Base-by-base conservation (phyloP, 495 filamentous ascomycete species). In the Oleoguttula mirabilis region DNA sequence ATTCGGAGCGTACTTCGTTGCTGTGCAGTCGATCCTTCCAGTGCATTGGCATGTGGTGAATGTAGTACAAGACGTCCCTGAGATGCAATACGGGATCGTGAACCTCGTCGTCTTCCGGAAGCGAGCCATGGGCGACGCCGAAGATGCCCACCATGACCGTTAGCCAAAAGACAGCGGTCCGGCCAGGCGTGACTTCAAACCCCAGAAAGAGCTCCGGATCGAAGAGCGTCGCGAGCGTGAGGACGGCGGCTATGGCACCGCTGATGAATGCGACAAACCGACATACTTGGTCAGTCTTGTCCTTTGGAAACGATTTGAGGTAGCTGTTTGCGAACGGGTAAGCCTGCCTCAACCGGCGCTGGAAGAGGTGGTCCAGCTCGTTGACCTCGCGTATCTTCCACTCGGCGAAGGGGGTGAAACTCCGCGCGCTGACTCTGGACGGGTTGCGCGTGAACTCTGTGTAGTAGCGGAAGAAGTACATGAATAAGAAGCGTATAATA, bases 331-430 rank as follows among this genome's bases (percentile, higher is more conserved):
- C 90, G 55, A 81, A 94, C 0, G 88, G 88, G 52, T 88, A 85
- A 4, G 92, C 94, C 83, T 95, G 90, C 51, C 94, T 85, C 40
- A 82, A 69, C 10, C 90, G 77, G 43, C 85, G 80, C 47, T 85
- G 72, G 54, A 94, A 98, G 1, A 96, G 66, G 64, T 96, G 90
- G 49, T 77, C 79, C 0, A 98, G 73, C 59, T 98, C 90, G 53
- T 98, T 98, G 69, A 96, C 96, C 59, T 96, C 88, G 36, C 90
- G 81, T 46, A 96, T 95, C 54, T 94, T 95, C 92, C 90, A 96
- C 58, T 92, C 82, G 2, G 92, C 90, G 36, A 94, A 72, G 1
- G 87, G 84, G 2, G 88, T 95, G 53, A 94, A 98, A 51, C 82
- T 79, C 11, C 90, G 77, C 17, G 84, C 80, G 12, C 81, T 80